These are phyloP conservation scores for Euphorbia peplus DNA, from an alignment of 345 rosid species.

Conservation along the genomic window DNA sequence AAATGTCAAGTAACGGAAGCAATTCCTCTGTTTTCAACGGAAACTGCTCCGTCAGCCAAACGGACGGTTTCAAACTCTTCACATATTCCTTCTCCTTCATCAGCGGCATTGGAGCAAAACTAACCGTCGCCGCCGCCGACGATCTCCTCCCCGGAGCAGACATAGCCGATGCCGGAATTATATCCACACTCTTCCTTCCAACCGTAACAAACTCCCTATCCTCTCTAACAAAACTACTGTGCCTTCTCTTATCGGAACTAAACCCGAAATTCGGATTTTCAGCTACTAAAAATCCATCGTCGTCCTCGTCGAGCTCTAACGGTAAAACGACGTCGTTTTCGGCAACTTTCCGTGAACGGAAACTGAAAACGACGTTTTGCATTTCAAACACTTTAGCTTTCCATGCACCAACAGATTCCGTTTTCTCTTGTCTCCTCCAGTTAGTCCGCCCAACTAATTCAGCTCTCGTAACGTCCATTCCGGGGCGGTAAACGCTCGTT, in stretches of 20 bases:
- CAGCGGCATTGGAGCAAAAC: conserved; percentile 38
- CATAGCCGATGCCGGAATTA: conserved; percentile 47
- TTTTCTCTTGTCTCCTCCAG: conserved; percentile 81
- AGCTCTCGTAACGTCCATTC: conserved; percentile 94
- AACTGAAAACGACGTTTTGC: conserved; percentile 73
- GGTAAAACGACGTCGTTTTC: conserved; percentile 53
- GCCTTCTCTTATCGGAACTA: conserved; percentile 53
- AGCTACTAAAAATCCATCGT: conserved; percentile 82
- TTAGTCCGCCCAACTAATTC: conserved; percentile 66
- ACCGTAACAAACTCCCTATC: conserved; percentile 64
- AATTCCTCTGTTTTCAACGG: conserved; percentile 91
- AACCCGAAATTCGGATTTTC: conserved; percentile 66
- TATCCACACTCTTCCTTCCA: conserved; percentile 71
- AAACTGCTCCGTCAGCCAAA: conserved; percentile 94
- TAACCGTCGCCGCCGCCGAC: conserved; percentile 35
- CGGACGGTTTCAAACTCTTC: conserved; percentile 72
- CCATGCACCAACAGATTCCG: conserved; percentile 75
- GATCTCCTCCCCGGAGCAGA: conserved; percentile 13
- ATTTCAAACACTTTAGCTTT: conserved; percentile 75
- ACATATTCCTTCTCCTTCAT: conserved; percentile 86
- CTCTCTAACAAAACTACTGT: conserved; percentile 89
- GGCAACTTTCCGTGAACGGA: conserved; percentile 58
- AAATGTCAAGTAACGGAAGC: conserved; percentile 83
- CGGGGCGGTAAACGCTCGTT: conserved; percentile 77
- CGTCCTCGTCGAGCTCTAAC: conserved; percentile 67